phyloP scores from a whole-genome alignment of 352 stramenopile species.

The Nothophytophthora sp. region DNA sequence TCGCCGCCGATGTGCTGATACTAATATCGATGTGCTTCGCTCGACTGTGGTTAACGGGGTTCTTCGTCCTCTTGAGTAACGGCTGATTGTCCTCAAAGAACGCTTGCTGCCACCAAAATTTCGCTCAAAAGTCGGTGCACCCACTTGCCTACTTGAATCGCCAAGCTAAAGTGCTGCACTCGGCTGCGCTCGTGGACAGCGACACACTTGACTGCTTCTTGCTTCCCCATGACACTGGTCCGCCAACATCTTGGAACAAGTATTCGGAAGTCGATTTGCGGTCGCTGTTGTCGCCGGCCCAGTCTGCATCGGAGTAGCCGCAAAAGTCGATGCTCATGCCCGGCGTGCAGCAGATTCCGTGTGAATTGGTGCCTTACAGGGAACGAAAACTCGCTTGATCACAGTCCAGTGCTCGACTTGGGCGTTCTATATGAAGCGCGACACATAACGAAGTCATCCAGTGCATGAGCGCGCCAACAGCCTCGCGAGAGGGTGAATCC shows the following conservation, averaged over 20 bases:
- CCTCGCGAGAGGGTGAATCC: not conserved
- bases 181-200: constrained; percentile 12
- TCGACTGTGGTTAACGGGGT: constrained; percentile 3
- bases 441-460: constrained; percentile 1
- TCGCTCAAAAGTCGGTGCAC: constrained; percentile 7
- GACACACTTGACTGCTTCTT: constrained; percentile 18
- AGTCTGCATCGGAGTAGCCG: constrained; percentile 12
- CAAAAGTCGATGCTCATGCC: constrained; percentile 2
- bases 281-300: constrained; percentile 6
- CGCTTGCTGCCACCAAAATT: not conserved
- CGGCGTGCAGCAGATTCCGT: constrained; percentile 4
- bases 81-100: constrained; percentile 3
- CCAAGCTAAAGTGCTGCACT: constrained; percentile 9
- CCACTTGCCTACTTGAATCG: constrained; percentile 17
- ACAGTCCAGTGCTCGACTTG: constrained; percentile 4
- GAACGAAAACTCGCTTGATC: constrained; percentile 14
- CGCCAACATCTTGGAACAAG: not conserved
- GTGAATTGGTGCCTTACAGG: constrained; percentile 16
- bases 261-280: constrained; percentile 13
- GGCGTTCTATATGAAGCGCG: constrained; percentile 4
- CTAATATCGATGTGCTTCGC: constrained; percentile 17
- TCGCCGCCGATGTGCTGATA: constrained; percentile 11
- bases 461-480: constrained; percentile 3
- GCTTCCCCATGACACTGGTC: constrained; percentile 1
- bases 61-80: constrained; percentile 8